Evolutionary conservation across 345 rosid species (phyloP).

Genomic region (Hypericum perforatum): DNA sequence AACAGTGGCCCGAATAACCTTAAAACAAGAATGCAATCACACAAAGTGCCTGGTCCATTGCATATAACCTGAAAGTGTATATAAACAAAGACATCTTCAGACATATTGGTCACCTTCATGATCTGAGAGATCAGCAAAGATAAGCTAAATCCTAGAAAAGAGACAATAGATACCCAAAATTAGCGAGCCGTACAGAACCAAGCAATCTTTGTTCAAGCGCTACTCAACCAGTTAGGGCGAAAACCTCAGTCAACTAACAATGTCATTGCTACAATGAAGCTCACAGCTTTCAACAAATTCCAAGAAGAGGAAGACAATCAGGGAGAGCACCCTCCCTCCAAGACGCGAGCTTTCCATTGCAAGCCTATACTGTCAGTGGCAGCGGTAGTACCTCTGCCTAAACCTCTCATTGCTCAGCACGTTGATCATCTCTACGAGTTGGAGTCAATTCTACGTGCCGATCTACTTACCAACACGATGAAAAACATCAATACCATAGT

Average conservation of each 20-base stretch:
- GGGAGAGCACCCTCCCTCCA: slow-evolving; percentile 57
- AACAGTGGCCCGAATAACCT: slow-evolving; percentile 34
- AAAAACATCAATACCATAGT: too few species aligned
- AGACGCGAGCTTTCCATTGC: slow-evolving; percentile 63
- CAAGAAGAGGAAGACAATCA: slow-evolving; percentile 3
- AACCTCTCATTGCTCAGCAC: slow-evolving; percentile 52
- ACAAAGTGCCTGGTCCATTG: slow-evolving; percentile 95
- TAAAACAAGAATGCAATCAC: slow-evolving; percentile 66
- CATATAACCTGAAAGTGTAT: slow-evolving; percentile 54
- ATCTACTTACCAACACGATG: slow-evolving; percentile 25
- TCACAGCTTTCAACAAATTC: too few species aligned
- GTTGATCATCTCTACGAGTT: slow-evolving; percentile 92
- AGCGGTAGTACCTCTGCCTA: slow-evolving; percentile 72
- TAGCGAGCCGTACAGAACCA: too few species aligned
- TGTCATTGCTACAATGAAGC: too few species aligned
- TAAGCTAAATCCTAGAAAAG: too few species aligned
- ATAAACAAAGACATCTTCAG: not conserved
- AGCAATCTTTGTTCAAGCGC: too few species aligned
- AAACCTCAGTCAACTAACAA: too few species aligned
- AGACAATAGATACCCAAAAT: too few species aligned
- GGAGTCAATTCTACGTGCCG: too few species aligned
- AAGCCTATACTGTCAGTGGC: slow-evolving; percentile 92
- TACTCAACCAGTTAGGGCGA: too few species aligned
- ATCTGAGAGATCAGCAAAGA: not conserved
- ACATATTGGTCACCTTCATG: not conserved